Percentiles rank a stretch among this genome's conserved stretches.
These are phyloP conservation scores for Yueomyces sp. DNA, from an alignment of 1,139 yeast species.

Conservation along the genomic window DNA sequence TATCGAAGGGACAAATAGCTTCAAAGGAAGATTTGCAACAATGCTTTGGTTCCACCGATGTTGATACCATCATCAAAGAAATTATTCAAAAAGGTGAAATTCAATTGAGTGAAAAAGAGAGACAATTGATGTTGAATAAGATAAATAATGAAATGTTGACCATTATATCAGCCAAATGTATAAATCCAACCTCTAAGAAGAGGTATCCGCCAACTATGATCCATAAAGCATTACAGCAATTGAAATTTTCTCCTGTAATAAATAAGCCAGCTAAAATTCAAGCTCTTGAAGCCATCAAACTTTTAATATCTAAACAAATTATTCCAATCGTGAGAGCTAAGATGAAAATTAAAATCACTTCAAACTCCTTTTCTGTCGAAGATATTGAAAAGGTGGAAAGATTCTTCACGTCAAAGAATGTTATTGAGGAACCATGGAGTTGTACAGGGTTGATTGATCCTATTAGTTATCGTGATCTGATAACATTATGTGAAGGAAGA, in stretches of 20 bases:
- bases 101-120: conserved; percentile 87
- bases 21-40: conserved; percentile 61
- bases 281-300: conserved; percentile 82
- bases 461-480: conserved; percentile 60
- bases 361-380: conserved; percentile 31
- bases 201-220: conserved; percentile 92
- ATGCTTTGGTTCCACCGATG: conserved; percentile 65
- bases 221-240: conserved; percentile 69
- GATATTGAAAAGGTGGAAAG: conserved; percentile 13
- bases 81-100: conserved; percentile 85
- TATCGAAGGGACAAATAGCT: conserved; percentile 90
- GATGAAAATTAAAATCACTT: conserved; percentile 63
- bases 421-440: conserved; percentile 39
- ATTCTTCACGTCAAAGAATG: conserved; percentile 16
- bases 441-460: conserved; percentile 77
- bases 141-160: conserved; percentile 74
- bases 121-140: conserved; percentile 64
- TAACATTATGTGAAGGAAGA: conserved; percentile 39
- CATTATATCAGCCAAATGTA: conserved; percentile 78
- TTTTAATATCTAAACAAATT: conserved; percentile 62
- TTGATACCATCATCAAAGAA: conserved; percentile 61
- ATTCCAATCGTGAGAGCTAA: conserved; percentile 91
- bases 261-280: conserved; percentile 74
- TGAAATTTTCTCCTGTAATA: conserved; percentile 73
- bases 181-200: conserved; percentile 79